phyloP scores from a whole-genome alignment of 306 rosid genomes.

The Prinsepia uniflora region DNA sequence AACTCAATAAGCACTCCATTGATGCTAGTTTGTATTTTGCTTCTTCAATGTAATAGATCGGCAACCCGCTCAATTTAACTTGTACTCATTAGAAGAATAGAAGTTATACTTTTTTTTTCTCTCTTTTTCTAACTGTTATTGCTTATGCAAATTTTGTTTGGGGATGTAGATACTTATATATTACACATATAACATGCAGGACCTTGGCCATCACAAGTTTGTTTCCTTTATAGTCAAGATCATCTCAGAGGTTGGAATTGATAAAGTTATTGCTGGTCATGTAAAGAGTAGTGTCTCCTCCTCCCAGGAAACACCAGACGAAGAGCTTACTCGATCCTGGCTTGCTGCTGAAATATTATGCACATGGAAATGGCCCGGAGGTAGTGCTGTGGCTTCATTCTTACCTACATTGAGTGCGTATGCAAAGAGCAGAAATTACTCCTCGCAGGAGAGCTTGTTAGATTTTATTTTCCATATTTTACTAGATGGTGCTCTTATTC shows the following conservation, averaged over 20 bases:
- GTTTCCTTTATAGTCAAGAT: conserved; percentile 65
- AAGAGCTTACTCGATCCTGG: conserved; percentile 66
- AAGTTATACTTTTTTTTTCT: too few species aligned
- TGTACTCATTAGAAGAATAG: too few species aligned
- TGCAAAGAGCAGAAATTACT: conserved; percentile 39
- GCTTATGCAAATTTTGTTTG: not conserved
- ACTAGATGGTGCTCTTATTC: conserved; percentile 78
- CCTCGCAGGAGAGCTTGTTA: conserved; percentile 50
- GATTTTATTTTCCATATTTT: conserved; percentile 56
- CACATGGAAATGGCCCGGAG: conserved; percentile 96
- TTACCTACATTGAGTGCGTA: conserved; percentile 62
- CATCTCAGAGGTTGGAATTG: conserved; percentile 60
- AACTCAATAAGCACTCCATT: not conserved
- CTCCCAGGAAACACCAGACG: conserved; percentile 33
- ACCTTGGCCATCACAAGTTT: conserved; percentile 54
- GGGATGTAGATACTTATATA: conserved; percentile 18
- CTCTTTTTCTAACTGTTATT: not conserved
- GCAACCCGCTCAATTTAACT: not conserved
- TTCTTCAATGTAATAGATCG: not conserved
- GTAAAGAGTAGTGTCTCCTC: conserved; percentile 28
- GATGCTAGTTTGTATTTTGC: not conserved
- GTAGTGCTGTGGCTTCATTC: conserved; percentile 68
- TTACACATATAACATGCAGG: conserved; percentile 54
- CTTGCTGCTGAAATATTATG: conserved; percentile 90
- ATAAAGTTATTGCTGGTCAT: conserved; percentile 44